Conservation (phyloP, 1,284 basidiomycete genomes). For the Cystobasidium sp. region DNA sequence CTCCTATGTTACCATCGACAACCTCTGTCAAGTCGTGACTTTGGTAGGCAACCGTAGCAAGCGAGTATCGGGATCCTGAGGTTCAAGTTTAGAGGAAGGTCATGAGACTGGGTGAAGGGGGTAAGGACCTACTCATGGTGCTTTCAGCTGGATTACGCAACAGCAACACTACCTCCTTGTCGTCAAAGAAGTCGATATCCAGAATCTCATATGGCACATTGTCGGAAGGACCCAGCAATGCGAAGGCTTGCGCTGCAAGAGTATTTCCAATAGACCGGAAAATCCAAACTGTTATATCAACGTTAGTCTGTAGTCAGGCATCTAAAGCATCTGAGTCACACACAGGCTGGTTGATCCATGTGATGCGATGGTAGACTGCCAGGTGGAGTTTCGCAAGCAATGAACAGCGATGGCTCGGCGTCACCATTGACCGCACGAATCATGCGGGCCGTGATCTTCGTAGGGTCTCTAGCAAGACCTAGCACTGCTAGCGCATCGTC, state of each 20-base stretch:
- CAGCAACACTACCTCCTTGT: conserved; percentile 39
- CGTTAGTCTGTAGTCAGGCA: background rate
- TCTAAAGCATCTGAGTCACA: background rate
- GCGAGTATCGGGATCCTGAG: conserved; percentile 15
- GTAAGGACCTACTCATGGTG: background rate
- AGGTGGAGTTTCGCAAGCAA: conserved; percentile 39
- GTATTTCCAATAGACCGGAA: background rate
- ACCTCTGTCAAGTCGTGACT: conserved; percentile 6
- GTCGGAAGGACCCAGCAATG: background rate
- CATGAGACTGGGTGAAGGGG: background rate
- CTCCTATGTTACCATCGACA: background rate
- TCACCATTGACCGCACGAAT: background rate
- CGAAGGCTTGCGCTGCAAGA: conserved; percentile 6
- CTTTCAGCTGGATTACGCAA: conserved; percentile 1
- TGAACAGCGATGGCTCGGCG: conserved; percentile 15
- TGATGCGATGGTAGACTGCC: conserved; percentile 5
- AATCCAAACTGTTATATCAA: conserved; percentile 15
- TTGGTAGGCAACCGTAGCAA: conserved; percentile 14
- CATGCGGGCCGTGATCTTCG: conserved; percentile 35
- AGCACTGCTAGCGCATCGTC: conserved; percentile 38
- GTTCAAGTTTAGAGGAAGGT: background rate
- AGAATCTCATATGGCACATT: conserved; percentile 30
- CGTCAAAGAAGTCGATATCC: conserved; percentile 44
- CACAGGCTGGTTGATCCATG: conserved; percentile 11
- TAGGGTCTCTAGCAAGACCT: conserved; percentile 40